A percentile compares a stretch with the other conserved stretches of the same genome.
phyloP scores from a whole-genome alignment of 2,329 filamentous ascomycete genomes.

The Ilyonectria robusta region DNA sequence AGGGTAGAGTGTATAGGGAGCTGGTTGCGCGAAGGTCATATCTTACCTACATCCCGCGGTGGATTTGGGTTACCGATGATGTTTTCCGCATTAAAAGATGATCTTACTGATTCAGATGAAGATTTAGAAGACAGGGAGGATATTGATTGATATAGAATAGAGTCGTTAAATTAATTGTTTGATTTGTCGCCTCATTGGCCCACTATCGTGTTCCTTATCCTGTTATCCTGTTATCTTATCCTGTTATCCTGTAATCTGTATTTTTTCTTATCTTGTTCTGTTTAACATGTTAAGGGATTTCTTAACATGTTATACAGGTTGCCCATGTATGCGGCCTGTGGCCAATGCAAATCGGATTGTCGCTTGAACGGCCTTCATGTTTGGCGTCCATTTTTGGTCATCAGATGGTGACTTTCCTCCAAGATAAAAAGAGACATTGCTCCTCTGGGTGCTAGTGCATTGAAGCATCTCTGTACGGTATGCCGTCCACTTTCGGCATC shows the following conservation, averaged over 20 bases:
- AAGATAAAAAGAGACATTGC: too few relatives aligned
- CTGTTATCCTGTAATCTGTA: not conserved
- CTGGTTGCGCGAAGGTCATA: too few relatives aligned
- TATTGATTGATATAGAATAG: slow-evolving; percentile 4
- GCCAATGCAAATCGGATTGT: too few relatives aligned
- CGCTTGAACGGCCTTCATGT: too few relatives aligned
- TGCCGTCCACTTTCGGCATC: too few relatives aligned
- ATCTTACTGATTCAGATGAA: slow-evolving; percentile 1
- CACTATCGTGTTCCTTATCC: not conserved
- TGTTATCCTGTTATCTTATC: not conserved
- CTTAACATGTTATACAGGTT: slow-evolving; percentile 6
- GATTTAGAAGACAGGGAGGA: slow-evolving; percentile 7
- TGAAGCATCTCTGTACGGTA: too few relatives aligned
- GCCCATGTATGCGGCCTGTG: not conserved
- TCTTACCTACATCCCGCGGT: not conserved
- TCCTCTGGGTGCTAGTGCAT: too few relatives aligned
- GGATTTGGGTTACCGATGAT: slow-evolving; percentile 3
- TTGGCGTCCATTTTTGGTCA: too few relatives aligned
- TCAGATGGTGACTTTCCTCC: too few relatives aligned
- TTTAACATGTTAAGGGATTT: slow-evolving; percentile 5
- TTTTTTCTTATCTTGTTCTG: slow-evolving; percentile 2
- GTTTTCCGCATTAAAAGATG: slow-evolving; percentile 2
- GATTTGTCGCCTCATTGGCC: not conserved
- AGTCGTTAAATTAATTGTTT: slow-evolving; percentile 5
- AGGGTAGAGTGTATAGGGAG: too few relatives aligned